Conservation (phyloP, 768 basidiomycete species). For the Baorangia bicolor region DNA sequence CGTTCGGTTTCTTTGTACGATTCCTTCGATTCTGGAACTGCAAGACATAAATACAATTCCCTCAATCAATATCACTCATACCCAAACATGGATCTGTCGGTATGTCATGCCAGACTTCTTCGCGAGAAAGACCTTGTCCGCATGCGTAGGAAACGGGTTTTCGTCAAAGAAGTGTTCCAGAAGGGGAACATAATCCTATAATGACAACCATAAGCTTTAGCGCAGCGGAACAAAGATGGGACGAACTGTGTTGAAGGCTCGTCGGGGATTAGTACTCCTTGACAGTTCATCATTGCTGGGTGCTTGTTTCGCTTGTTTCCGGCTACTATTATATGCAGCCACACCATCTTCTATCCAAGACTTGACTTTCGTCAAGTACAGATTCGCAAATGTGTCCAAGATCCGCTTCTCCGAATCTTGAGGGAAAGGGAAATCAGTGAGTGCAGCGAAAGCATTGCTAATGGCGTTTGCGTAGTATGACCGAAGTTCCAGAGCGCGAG, state of each 20-base stretch:
- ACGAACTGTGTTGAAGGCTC: background rate
- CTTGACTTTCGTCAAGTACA: background rate
- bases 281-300: background rate
- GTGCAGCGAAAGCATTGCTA: background rate
- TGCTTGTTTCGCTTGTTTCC: background rate
- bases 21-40: slow-evolving; percentile 5
- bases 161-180: slow-evolving; percentile 5
- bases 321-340: background rate
- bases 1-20: background rate
- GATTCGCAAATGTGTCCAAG: background rate
- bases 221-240: background rate
- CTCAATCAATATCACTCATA: background rate
- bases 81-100: slow-evolving; percentile 7
- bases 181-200: background rate
- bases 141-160: background rate
- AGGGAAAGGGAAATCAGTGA: background rate
- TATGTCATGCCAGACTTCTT: slow-evolving; percentile 2
- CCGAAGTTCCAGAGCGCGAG: slow-evolving; percentile 5
- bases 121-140: slow-evolving; percentile 1
- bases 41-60: background rate
- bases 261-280: background rate
- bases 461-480: background rate
- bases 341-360: slow-evolving; percentile 1
- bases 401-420: background rate
- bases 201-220: background rate